Conservation (phyloP, 1,139 yeast species). For the Kodamaea sp. region DNA sequence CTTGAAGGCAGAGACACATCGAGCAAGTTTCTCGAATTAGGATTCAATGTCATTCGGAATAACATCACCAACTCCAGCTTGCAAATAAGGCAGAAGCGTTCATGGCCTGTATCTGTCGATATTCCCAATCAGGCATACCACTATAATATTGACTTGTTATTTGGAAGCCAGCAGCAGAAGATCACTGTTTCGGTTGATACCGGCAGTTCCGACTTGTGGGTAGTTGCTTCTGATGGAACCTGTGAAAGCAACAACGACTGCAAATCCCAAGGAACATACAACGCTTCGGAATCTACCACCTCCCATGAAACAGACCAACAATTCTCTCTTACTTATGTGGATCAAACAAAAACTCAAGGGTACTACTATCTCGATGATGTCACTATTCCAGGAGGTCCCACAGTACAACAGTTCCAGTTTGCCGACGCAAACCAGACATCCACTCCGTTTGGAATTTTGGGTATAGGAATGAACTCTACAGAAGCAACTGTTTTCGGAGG, state of each 20-base stretch:
- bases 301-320: conserved; percentile 4
- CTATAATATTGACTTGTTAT: conserved; percentile 6
- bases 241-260: conserved; percentile 4
- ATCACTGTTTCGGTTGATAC: conserved; percentile 19
- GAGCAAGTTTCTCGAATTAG: conserved; percentile 1
- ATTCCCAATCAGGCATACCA: conserved; percentile 2
- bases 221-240: conserved; percentile 3
- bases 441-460: conserved; percentile 19
- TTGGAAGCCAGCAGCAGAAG: conserved; percentile 13
- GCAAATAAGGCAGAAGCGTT: too few relatives aligned
- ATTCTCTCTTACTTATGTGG: conserved; percentile 19
- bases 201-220: conserved; percentile 25
- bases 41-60: conserved; percentile 1
- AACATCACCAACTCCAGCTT: background rate
- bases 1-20: background rate
- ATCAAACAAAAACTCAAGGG: conserved; percentile 17
- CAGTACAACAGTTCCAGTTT: conserved; percentile 17
- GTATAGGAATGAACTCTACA: conserved; percentile 10
- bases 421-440: conserved; percentile 22
- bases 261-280: conserved; percentile 11
- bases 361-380: conserved; percentile 20
- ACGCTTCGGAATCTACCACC: conserved; percentile 10
- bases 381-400: conserved; percentile 11
- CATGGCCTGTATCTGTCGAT: too few relatives aligned
- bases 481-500: conserved; percentile 1